Percentiles rank a stretch among this genome's conserved stretches.
These are phyloP conservation scores for Bonnemaisonia californica DNA, from an alignment of 31 red algal species.

Conservation along the genomic window DNA sequence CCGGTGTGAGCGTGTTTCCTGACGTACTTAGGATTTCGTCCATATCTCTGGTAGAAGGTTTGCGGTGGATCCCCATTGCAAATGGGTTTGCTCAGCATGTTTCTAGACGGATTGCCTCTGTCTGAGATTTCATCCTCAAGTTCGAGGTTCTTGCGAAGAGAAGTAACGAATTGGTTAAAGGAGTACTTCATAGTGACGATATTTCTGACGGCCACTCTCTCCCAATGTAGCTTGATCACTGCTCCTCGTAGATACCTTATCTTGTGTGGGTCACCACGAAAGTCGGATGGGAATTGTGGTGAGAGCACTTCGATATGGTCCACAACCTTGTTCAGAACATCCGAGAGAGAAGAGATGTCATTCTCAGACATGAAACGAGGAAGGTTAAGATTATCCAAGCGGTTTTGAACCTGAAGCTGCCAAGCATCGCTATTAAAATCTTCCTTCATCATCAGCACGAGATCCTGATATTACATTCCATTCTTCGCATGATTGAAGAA, in stretches of 20 bases:
- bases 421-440: conserved; percentile 1
- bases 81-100: no score
- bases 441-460: not conserved
- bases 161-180: not conserved
- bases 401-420: not conserved
- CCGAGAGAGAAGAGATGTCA: not conserved
- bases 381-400: not conserved
- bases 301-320: conserved; percentile 8
- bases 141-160: not conserved
- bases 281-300: no score
- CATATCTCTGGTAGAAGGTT: no score
- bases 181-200: not conserved
- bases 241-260: not conserved
- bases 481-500: not conserved
- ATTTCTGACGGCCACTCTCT: not conserved
- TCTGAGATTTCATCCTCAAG: no score
- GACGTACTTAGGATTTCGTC: no score
- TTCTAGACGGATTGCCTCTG: no score
- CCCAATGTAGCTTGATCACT: not conserved
- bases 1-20: no score
- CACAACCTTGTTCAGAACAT: not conserved
- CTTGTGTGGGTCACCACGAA: conserved; percentile 14
- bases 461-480: not conserved
- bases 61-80: no score
- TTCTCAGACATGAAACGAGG: conserved; percentile 1